Evolutionary conservation across 352 stramenopile genomes (phyloP), one percentile per base, ranked within the genome.

Genomic region (Pythium insidiosum): DNA sequence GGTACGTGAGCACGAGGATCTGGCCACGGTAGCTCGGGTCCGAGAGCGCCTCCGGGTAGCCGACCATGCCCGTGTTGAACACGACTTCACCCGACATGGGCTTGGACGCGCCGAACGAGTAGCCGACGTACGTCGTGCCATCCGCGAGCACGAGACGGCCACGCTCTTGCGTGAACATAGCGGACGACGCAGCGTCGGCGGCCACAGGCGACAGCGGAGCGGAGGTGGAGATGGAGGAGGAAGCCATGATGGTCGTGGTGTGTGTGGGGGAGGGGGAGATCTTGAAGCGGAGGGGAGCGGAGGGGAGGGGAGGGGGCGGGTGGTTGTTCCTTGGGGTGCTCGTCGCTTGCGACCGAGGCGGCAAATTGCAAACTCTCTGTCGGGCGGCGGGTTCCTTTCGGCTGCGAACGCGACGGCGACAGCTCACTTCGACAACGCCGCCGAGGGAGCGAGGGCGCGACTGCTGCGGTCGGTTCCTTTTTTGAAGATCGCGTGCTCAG

Each of bases 31-130:
- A 99, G 35, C 94, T 98, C 58, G 96, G 96, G 78, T 99, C 96
- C 11, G 95, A 98, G 48, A 99, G 78, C 29, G 88, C 90, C 68
- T 99, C 96, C 13, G 95, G 91, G 79, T 99, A 99, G 44, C 96
- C 96, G 37, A 99, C 95, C 96, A 99, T 99, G 49, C 94, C 94
- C 25, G 96, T 99, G 53, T 95, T 97, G 65, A 99, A 99, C 10
- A 99, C 96, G 50, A 99, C 93, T 74, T 98, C 95, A 33, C 96
- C 96, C 18, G 80, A 84, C 58, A 95, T 82, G 48, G 70, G 80
- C 34, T 68, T 76, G 15, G 84, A 48, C 15, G 93, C 89, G 43
- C 96, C 96, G 68, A 99, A 99, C 58, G 83, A 97, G 59, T 88
- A 84, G 16, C 86, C 83, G 5, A 59, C 53, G 61, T 94, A 91